Conservation (phyloP, 2,329 filamentous ascomycete genomes). For the Colletotrichum sp. region DNA sequence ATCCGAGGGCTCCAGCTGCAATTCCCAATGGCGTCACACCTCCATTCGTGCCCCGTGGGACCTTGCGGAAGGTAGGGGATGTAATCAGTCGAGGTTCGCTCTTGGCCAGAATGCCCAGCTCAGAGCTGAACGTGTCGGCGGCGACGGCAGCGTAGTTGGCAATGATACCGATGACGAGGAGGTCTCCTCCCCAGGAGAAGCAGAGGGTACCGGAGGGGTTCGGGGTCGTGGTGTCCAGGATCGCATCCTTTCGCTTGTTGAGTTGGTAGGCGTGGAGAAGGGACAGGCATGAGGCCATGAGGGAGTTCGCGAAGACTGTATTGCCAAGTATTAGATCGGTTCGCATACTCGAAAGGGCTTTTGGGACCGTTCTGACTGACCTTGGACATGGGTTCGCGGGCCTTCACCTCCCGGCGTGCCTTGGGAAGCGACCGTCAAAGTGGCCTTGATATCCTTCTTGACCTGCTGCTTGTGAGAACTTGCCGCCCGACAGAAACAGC, state of each 20-base stretch:
- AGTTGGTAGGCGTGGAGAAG: constrained; percentile 68
- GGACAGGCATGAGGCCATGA: constrained; percentile 72
- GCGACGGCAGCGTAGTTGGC: constrained; percentile 90
- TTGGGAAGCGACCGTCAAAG: constrained; percentile 77
- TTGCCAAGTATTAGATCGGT: not conserved
- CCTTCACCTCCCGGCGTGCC: constrained; percentile 81
- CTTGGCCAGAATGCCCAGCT: constrained; percentile 88
- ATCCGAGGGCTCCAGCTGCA: constrained; percentile 74
- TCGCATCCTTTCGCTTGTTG: constrained; percentile 46
- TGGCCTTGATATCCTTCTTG: constrained; percentile 86
- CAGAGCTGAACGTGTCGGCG: constrained; percentile 93
- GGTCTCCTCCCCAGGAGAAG: constrained; percentile 66
- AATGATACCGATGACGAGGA: constrained; percentile 69
- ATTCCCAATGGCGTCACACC: constrained; percentile 82
- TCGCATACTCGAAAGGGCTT: not conserved
- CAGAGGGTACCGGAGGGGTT: constrained; percentile 51
- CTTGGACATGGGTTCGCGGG: constrained; percentile 83
- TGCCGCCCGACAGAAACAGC: not conserved
- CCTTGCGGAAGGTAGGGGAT: constrained; percentile 74
- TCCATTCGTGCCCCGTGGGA: constrained; percentile 92
- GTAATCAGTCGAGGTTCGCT: constrained; percentile 84
- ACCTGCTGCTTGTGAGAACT: constrained; percentile 55
- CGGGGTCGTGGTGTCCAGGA: constrained; percentile 35
- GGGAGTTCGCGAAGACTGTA: constrained; percentile 82
- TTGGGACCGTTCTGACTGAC: constrained; percentile 33